Base-by-base conservation (phyloP, 2,329 filamentous ascomycete species). In the Pseudocercospora crystallina region DNA sequence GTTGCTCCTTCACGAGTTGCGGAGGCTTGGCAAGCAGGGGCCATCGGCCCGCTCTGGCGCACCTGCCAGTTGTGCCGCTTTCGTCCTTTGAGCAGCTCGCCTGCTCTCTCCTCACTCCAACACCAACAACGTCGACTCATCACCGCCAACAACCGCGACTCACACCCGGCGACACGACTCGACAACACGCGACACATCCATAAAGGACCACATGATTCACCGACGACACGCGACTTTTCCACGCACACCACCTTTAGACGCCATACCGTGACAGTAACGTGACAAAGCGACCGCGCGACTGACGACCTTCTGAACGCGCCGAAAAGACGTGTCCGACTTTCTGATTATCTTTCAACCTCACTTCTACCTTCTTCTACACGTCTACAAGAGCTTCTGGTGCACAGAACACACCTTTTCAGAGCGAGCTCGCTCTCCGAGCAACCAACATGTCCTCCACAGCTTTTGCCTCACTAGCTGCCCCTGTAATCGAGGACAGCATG, bases 401-500 rank as follows among this genome's bases (percentile, higher is more conserved):
- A 26, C 20, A 26, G 20, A 26, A 26, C 20, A 26, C 20, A 7
- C 20, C 20, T 7, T 26, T 26, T 7, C 7, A 7, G 20, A 26
- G 20, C 20, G 20, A 26, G 20, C 20, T 26, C 20, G 20, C 20
- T 26, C 20, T 26, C 20, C 20, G 20, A 26, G 20, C 20, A 26
- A 26, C 17, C 20, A 43, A 20, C 41, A 41, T 43, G 47, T 32
- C 17, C 64, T 64, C 63, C 34, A 56, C 57, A 32, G 47, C 57
- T n/a, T 65, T 65, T 43, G 47, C 58, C 31, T 52, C 62, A 14
- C 53, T 65, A 29, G 40, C 58, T 8, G 43, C 57, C 26, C 61
- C 63, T 13, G 36, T 38, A 8, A 67, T 70, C 47, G 72, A 73
- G 43, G 78, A 80, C 59, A 75, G 74, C 48, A 82, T 82, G 80